A percentile compares a stretch with the other conserved stretches of the same genome.
phyloP scores from a whole-genome alignment of 1,284 basidiomycete genomes.

The Ustanciosporium gigantosporum region DNA sequence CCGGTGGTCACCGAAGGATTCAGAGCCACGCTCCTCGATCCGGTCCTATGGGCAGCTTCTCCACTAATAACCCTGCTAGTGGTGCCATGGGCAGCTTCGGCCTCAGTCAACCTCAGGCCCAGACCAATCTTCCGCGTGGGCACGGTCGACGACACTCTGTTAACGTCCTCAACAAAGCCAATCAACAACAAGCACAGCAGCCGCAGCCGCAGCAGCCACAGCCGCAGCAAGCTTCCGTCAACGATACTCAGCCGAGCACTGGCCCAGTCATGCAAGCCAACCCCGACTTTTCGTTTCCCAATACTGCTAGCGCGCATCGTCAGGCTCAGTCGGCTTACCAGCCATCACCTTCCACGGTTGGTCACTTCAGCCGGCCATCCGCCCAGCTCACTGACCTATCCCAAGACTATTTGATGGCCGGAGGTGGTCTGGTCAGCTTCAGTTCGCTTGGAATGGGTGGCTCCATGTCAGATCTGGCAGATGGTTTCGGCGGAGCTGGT shows the following conservation, averaged over 20 bases:
- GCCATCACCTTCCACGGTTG: constrained; percentile 13
- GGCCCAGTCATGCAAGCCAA: constrained; percentile 43
- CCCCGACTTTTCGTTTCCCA: constrained; percentile 48
- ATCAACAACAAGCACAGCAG: constrained; percentile 13
- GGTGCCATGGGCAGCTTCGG: constrained; percentile 19
- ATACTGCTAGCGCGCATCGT: constrained; percentile 29
- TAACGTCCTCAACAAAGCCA: constrained; percentile 69
- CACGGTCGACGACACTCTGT: constrained; percentile 92
- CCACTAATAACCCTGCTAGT: constrained; percentile 40
- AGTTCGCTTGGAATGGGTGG: constrained; percentile 36
- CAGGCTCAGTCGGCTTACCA: constrained; percentile 21
- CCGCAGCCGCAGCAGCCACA: constrained; percentile 8
- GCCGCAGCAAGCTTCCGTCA: neutral
- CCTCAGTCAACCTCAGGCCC: constrained; percentile 3
- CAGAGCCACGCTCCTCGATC: constrained; percentile 72
- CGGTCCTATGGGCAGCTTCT: constrained; percentile 68
- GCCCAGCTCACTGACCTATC: constrained; percentile 55
- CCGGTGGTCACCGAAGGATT: constrained; percentile 74
- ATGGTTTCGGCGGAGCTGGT: constrained; percentile 50
- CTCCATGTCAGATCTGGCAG: constrained; percentile 47
- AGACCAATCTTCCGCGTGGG: constrained; percentile 65
- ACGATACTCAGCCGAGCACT: constrained; percentile 10
- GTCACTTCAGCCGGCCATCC: constrained; percentile 52
- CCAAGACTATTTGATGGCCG: constrained; percentile 58
- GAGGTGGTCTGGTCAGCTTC: constrained; percentile 54